Base-by-base conservation (phyloP, 768 basidiomycete genomes). In the Chalciporus pseudorubinellus region DNA sequence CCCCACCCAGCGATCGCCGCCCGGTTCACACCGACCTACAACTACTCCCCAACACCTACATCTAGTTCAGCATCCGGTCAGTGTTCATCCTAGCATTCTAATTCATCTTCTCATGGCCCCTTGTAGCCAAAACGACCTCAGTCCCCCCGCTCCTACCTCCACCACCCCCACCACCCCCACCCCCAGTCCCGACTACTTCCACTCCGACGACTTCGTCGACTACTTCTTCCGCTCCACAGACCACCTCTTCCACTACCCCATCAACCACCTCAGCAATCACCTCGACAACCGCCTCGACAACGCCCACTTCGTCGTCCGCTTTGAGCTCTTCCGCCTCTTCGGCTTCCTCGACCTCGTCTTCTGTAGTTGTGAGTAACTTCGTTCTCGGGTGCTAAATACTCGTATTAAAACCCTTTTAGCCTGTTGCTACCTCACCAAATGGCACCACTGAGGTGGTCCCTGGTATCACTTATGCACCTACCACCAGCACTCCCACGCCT, bases 301-400 rank as follows among this genome's bases (percentile, higher is more conserved):
- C 52, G 4, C 9, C 36, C 24, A 21, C 44, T 10, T 28, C 55
- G 18, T 33, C 58, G 13, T 41, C 63, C 22, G 44, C 52, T 24
- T 43, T 60, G 24, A 46, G 51, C 7, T 26, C 57, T 12, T 47
- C 60, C 26, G 11, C 61, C 10, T 46, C 19, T 14, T 44, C 55
- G 1, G 44, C 48, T 7, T 18, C 38, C 12, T 18, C 13, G 31
- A 18, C n/a, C 19, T 6, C 45, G 10, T 31, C 42, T 24, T 49
- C 42, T 26, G 47, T 20, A 48, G 49, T 55, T 51, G 66, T 71
- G 36, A 58, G 67, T 44, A 52, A 26, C 14, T 52, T 56, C n/a
- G 14, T 22, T 8, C 24, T 0, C 12, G 4, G 39, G 6, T 42
- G 11, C 31, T 10, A 6, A 26, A 5, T 33, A 24, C 7, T 6